These are phyloP conservation scores for Solanum appendiculatum DNA, from an alignment of 257 asterid genomes.

Conservation along the genomic window DNA sequence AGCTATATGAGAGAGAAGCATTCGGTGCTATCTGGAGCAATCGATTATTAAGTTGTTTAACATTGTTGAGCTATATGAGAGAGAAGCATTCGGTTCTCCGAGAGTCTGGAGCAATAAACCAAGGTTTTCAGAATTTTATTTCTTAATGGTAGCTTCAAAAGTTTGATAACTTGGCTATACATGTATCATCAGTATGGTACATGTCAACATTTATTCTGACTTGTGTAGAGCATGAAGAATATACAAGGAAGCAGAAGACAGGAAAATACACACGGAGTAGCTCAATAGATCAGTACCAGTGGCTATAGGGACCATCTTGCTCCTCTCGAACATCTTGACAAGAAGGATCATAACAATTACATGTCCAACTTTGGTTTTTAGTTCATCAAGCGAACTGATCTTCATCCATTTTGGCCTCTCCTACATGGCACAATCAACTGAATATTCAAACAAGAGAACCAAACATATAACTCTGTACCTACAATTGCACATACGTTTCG, in stretches of 20 bases:
- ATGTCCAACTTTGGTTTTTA: constrained; percentile 93
- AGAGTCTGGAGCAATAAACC: neutral
- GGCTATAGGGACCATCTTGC: constrained; percentile 84
- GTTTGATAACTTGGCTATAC: neutral
- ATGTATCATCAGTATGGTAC: neutral
- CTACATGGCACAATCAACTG: constrained; percentile 17
- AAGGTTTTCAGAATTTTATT: neutral
- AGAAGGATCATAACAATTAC: constrained; percentile 94
- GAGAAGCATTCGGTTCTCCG: neutral
- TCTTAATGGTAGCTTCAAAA: neutral
- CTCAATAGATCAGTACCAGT: constrained; percentile 80
- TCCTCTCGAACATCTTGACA: constrained; percentile 97
- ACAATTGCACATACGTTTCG: neutral
- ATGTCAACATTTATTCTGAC: constrained; percentile 18
- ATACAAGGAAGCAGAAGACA: constrained; percentile 87
- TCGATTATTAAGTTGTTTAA: too few relatives aligned
- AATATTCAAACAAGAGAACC: neutral
- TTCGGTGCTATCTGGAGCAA: too few relatives aligned
- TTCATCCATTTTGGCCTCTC: constrained; percentile 99
- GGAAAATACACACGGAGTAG: constrained; percentile 75
- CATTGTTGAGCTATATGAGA: neutral
- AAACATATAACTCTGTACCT: neutral
- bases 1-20: too few relatives aligned
- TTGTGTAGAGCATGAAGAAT: constrained; percentile 81
- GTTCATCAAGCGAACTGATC: constrained; percentile 78